These are phyloP conservation scores for Rubia occidens DNA, from an alignment of 305 asterid species.

Conservation along the genomic window DNA sequence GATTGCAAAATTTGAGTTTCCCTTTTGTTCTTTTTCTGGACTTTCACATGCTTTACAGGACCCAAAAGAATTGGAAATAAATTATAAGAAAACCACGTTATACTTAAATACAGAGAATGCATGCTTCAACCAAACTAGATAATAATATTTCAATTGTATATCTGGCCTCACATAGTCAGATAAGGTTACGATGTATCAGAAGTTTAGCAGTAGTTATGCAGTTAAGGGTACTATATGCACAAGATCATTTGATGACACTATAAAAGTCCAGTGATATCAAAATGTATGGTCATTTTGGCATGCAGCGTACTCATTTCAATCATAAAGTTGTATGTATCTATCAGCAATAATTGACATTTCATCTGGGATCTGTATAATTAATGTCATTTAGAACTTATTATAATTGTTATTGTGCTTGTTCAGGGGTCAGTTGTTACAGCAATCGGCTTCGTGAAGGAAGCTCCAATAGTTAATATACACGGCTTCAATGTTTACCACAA, in stretches of 20 bases:
- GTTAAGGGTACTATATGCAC: neutral
- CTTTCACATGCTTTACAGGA: neutral
- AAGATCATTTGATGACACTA: slow-evolving; percentile 1
- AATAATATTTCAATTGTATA: neutral
- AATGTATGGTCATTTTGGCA: neutral
- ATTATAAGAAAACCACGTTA: neutral
- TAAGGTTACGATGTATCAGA: neutral
- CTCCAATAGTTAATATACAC: slow-evolving; percentile 70
- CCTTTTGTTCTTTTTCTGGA: slow-evolving; percentile 1
- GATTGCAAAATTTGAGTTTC: neutral
- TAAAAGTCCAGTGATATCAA: neutral
- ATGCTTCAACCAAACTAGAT: neutral
- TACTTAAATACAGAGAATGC: neutral
- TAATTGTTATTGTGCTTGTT: slow-evolving; percentile 25
- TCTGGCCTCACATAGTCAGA: neutral
- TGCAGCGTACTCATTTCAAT: neutral
- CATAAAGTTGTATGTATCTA: neutral
- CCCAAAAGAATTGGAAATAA: neutral
- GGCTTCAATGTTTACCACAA: slow-evolving; percentile 95
- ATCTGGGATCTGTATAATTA: neutral
- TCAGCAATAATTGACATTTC: neutral
- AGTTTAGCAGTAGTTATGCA: neutral
- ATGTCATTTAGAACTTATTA: neutral
- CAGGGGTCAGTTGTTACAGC: slow-evolving; percentile 65
- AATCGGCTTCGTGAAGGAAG: slow-evolving; percentile 85